Conservation (phyloP, 495 filamentous ascomycete species). For the Parathielavia hyrcaniae region DNA sequence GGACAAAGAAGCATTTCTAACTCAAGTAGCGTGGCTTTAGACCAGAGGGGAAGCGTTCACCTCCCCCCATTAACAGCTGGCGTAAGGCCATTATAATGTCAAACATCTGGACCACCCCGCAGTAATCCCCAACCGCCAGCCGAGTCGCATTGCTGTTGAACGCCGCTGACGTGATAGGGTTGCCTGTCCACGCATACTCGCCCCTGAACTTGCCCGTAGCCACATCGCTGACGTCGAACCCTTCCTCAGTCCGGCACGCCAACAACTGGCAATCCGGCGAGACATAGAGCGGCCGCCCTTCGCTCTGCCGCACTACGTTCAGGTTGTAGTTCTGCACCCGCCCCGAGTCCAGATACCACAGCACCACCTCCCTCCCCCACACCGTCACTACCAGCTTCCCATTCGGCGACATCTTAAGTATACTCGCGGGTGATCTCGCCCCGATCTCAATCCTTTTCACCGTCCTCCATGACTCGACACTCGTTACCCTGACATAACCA, state of each 20-base stretch:
- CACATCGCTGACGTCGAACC: conserved; percentile 29
- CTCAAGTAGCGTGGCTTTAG: too few relatives aligned
- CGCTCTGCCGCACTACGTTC: conserved; percentile 13
- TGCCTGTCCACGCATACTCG: conserved; percentile 10
- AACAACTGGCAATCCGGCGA: conserved; percentile 29
- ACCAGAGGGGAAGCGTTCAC: too few relatives aligned
- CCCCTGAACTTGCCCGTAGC: conserved; percentile 23
- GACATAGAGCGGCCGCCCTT: conserved; percentile 32
- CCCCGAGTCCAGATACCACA: conserved; percentile 23
- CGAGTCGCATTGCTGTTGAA: conserved; percentile 11
- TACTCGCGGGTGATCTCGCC: conserved; percentile 12
- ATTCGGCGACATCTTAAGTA: conserved; percentile 22
- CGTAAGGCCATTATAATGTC: conserved; percentile 15
- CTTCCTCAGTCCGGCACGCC: conserved; percentile 29
- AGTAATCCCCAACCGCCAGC: conserved; percentile 18
- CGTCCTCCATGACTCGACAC: conserved; percentile 18
- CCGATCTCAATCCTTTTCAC: conserved; percentile 24
- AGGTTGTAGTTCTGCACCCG: conserved; percentile 23
- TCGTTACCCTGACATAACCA: conserved; percentile 26
- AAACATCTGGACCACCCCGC: conserved; percentile 11
- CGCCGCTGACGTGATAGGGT: conserved; percentile 13
- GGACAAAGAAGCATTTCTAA: too few relatives aligned
- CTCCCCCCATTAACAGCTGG: too few relatives aligned
- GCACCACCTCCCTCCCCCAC: conserved; percentile 28
- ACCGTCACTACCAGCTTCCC: conserved; percentile 25